Evolutionary conservation across 2,329 filamentous ascomycete species (phyloP).

Genomic region (Nannizzia gypsea): DNA sequence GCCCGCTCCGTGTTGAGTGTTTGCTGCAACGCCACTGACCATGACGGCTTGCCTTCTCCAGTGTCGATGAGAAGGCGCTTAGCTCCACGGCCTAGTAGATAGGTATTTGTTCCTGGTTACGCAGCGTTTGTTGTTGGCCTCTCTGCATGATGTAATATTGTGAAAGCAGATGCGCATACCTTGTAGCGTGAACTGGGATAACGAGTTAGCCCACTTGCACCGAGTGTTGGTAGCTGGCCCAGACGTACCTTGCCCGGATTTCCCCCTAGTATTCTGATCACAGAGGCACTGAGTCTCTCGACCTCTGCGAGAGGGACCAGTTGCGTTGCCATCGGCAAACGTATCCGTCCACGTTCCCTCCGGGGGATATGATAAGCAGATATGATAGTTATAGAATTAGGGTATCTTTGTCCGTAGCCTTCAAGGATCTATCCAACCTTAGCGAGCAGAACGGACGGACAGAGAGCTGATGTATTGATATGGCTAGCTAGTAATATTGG

Average conservation of each 20-base stretch:
- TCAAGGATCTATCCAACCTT: too few species aligned
- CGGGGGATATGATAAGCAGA: too few species aligned
- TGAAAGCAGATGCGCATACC: constrained; percentile 23
- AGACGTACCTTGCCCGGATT: constrained; percentile 71
- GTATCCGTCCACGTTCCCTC: too few species aligned
- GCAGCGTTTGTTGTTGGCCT: background rate
- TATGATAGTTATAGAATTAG: too few species aligned
- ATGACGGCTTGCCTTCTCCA: constrained; percentile 65
- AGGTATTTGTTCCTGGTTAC: constrained; percentile 70
- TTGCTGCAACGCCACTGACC: constrained; percentile 54
- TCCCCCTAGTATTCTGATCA: constrained; percentile 74
- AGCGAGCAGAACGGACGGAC: too few species aligned
- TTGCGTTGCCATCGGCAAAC: constrained; percentile 44
- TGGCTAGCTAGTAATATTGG: too few species aligned
- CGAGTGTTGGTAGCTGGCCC: background rate
- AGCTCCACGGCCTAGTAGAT: constrained; percentile 67
- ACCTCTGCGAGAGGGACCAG: constrained; percentile 58
- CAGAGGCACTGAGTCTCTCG: constrained; percentile 62
- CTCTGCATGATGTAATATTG: background rate
- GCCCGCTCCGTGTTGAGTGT: constrained; percentile 58
- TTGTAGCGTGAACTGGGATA: constrained; percentile 46
- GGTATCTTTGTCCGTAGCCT: too few species aligned
- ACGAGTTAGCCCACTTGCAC: background rate
- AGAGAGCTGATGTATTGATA: too few species aligned
- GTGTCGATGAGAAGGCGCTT: constrained; percentile 77